phyloP scores from a whole-genome alignment of 192 early-diverging fungal genomes.

The Rhizophagus prolifer region DNA sequence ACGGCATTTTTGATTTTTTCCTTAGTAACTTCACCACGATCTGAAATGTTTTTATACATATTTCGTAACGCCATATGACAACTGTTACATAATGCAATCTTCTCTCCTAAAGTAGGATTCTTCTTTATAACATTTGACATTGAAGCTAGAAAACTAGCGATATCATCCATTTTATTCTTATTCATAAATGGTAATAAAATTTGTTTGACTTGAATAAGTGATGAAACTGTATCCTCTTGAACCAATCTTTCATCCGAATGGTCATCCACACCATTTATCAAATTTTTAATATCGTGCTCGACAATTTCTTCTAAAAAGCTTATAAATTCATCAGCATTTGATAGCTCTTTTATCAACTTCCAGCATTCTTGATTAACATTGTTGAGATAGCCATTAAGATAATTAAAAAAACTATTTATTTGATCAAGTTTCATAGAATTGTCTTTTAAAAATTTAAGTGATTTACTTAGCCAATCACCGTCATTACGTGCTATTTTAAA shows the following conservation, averaged over 20 bases:
- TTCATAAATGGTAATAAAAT: slow-evolving; percentile 13
- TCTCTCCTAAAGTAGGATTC: slow-evolving; percentile 4
- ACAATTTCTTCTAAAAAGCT: not conserved
- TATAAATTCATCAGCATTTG: not conserved
- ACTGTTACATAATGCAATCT: slow-evolving; percentile 24
- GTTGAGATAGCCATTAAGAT: not conserved
- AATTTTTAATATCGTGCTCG: slow-evolving; percentile 30
- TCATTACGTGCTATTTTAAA: not conserved
- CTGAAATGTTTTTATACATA: slow-evolving; percentile 22
- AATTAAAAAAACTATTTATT: not conserved
- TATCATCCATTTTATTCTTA: not conserved
- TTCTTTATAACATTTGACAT: not conserved
- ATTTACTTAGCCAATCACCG: not conserved
- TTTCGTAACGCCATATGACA: slow-evolving; percentile 21
- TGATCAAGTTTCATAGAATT: not conserved
- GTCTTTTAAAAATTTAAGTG: not conserved
- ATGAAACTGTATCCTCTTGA: slow-evolving; percentile 28
- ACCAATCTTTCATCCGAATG: slow-evolving; percentile 29
- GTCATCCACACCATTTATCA: slow-evolving; percentile 34
- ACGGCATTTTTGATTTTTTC: slow-evolving; percentile 25
- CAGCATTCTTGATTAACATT: not conserved
- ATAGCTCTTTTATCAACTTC: slow-evolving; percentile 4
- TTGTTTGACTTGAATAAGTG: slow-evolving; percentile 31
- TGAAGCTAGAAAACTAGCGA: not conserved
- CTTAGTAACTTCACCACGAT: not conserved